Evolutionary conservation across 169 alveolate species (phyloP).

Genomic region (Babesia divergens): DNA sequence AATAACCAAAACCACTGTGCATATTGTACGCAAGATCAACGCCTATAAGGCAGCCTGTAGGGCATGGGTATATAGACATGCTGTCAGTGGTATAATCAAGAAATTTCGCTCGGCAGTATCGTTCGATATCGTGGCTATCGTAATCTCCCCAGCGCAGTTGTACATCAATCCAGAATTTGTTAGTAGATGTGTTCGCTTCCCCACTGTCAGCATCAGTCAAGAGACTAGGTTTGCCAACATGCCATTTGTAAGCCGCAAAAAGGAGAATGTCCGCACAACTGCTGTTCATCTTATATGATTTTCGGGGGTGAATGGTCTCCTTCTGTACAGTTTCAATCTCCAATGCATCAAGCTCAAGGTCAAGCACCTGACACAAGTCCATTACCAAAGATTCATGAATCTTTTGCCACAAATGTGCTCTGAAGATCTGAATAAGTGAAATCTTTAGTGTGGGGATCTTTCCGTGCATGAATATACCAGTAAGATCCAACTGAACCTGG

Average conservation of each 20-base stretch:
- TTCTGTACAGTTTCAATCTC: constrained; percentile 99
- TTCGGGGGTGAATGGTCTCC: constrained; percentile 99
- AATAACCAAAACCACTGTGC: constrained; percentile 99
- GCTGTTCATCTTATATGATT: constrained; percentile 99
- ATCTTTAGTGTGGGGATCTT: constrained; percentile 99
- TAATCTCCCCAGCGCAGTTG: constrained; percentile 99
- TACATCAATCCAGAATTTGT: constrained; percentile 97
- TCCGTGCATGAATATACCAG: constrained; percentile 99
- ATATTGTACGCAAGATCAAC: constrained; percentile 98
- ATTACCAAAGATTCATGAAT: constrained; percentile 99
- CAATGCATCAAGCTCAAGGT: constrained; percentile 95
- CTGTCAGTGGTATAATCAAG: constrained; percentile 99
- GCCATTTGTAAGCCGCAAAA: constrained; percentile 98
- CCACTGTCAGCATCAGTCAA: constrained; percentile 89
- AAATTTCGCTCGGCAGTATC: constrained; percentile 98
- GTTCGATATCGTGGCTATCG: constrained; percentile 99
- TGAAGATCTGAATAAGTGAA: constrained; percentile 97
- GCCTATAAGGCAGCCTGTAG: constrained; percentile 97
- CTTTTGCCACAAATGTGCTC: constrained; percentile 99
- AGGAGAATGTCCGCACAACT: constrained; percentile 99
- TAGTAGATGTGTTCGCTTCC: constrained; percentile 86
- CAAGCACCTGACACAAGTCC: constrained; percentile 99
- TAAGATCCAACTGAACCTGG: constrained; percentile 99
- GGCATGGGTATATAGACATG: constrained; percentile 98
- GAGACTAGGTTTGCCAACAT: constrained; percentile 93